A percentile compares a stretch with the other conserved stretches of the same genome.
Conservation (phyloP, 352 stramenopile genomes). For the Blastocystis sp. region DNA sequence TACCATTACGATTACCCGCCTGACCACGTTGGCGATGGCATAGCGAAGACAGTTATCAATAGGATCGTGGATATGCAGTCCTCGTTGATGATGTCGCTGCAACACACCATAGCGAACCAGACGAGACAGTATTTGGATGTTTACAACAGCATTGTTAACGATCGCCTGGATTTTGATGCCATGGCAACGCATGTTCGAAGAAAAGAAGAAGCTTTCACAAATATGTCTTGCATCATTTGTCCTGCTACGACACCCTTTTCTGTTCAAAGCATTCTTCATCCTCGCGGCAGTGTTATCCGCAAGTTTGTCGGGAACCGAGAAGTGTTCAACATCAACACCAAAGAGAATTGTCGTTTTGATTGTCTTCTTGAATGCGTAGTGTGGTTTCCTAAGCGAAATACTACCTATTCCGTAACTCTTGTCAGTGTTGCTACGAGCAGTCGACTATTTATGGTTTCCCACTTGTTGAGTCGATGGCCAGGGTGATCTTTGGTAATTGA, state of each 20-base stretch:
- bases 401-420: neutral
- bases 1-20: neutral
- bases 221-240: neutral
- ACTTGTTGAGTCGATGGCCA: conserved; percentile 6
- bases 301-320: neutral
- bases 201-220: neutral
- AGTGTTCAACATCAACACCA: neutral
- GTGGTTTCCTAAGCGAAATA: neutral
- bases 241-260: neutral
- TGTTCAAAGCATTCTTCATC: no score
- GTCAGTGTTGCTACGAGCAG: neutral
- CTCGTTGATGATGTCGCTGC: neutral
- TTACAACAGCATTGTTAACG: neutral
- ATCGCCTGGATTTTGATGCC: neutral
- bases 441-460: conserved; percentile 2
- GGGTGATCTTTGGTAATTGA: neutral
- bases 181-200: neutral
- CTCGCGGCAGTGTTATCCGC: neutral
- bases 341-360: neutral
- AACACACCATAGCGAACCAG: neutral
- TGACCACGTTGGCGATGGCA: neutral
- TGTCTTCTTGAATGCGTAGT: neutral
- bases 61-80: neutral
- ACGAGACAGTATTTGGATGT: neutral
- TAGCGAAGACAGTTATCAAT: neutral